phyloP scores from a whole-genome alignment of 2,329 filamentous ascomycete species.

The Alternaria postmessia region DNA sequence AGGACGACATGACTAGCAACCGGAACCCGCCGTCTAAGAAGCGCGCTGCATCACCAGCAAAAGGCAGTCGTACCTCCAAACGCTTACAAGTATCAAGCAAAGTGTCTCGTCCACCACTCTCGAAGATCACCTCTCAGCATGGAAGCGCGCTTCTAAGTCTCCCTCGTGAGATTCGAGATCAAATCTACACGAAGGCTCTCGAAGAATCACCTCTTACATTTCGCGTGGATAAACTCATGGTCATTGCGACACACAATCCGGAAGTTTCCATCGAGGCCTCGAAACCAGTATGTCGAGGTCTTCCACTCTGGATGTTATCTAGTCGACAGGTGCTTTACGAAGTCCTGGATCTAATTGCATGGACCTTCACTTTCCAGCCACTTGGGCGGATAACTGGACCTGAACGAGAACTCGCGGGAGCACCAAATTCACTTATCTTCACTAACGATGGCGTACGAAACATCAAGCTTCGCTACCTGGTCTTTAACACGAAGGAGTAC shows the following conservation, averaged over 20 bases:
- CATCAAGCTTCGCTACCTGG: not conserved
- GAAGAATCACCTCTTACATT: not conserved
- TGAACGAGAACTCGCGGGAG: not conserved
- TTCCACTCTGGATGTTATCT: not conserved
- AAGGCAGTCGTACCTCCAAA: not conserved
- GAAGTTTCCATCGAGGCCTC: not conserved
- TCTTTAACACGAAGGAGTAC: too few species aligned
- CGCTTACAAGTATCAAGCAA: not conserved
- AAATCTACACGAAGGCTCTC: not conserved
- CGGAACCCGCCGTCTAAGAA: not conserved
- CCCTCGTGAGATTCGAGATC: not conserved
- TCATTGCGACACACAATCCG: not conserved
- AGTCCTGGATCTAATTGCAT: not conserved
- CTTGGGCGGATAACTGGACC: not conserved
- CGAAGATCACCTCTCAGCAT: rapidly evolving
- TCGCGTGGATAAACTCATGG: not conserved
- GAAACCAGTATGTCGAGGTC: not conserved
- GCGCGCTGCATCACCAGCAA: not conserved
- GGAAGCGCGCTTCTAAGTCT: not conserved
- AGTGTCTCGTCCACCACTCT: not conserved
- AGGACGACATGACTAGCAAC: not conserved
- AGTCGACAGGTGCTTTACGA: not conserved
- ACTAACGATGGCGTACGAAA: not conserved
- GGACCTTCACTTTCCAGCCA: not conserved
- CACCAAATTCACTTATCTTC: not conserved